A percentile compares a stretch with the other conserved stretches of the same genome.
Conservation (phyloP, 1,284 basidiomycete genomes). For the Amylostereum chailletii region DNA sequence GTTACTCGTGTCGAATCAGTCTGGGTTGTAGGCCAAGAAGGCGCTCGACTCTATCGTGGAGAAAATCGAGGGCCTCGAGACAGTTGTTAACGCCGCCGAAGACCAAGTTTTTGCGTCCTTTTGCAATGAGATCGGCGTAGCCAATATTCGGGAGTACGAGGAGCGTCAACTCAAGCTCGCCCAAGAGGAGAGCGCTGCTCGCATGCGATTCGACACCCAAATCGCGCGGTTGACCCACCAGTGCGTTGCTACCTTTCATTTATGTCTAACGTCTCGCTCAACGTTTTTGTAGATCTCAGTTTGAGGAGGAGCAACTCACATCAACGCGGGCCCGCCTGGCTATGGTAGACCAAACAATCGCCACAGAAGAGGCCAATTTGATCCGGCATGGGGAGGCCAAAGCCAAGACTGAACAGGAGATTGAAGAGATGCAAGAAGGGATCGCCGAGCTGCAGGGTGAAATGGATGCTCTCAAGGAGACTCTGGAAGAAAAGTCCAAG, state of each 20-base stretch:
- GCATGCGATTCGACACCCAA: slow-evolving; percentile 81
- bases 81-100: slow-evolving; percentile 69
- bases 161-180: slow-evolving; percentile 84
- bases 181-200: slow-evolving; percentile 79
- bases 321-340: slow-evolving; percentile 56
- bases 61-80: slow-evolving; percentile 50
- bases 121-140: slow-evolving; percentile 75
- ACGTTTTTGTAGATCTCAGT: slow-evolving; percentile 49
- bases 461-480: slow-evolving; percentile 53
- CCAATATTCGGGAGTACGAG: slow-evolving; percentile 91
- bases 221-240: slow-evolving; percentile 84
- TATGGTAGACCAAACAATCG: slow-evolving; percentile 45
- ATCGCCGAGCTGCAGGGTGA: slow-evolving; percentile 55
- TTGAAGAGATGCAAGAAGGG: slow-evolving; percentile 51
- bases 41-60: slow-evolving; percentile 44
- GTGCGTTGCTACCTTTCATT: slow-evolving; percentile 34
- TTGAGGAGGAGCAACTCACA: slow-evolving; percentile 69
- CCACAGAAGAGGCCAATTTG: slow-evolving; percentile 51
- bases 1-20: not conserved
- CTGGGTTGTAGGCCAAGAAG: slow-evolving; percentile 37
- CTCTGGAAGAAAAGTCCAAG: slow-evolving; percentile 61
- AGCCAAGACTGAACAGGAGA: slow-evolving; percentile 50
- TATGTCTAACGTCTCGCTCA: not conserved
- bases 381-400: slow-evolving; percentile 52
- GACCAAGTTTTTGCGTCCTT: slow-evolving; percentile 76